Base-by-base conservation (phyloP, 768 basidiomycete genomes). In the Amanita exitialis region DNA sequence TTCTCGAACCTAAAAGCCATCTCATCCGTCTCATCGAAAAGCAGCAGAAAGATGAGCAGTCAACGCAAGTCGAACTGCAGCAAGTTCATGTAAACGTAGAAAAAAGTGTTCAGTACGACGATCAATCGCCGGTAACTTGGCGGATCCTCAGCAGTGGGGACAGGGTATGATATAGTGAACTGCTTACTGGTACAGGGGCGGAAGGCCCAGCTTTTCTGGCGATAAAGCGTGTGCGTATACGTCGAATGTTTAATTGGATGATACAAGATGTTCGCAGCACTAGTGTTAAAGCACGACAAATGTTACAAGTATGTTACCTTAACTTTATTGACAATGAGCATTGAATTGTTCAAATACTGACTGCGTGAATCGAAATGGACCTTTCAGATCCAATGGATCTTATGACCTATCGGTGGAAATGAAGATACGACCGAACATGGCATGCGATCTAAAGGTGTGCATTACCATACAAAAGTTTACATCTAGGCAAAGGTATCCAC, bases 71-170 rank as follows among this genome's bases (percentile, higher is more conserved):
- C 20, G 47, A 44, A 12, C 37, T 58, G 15, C 49, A 41, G 28
- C 55, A 43, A 21, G 53, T 61, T 20, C 54, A 59, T 28, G 53
- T 61, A 30, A 58, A 54, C 34, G 54, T 61, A 18, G 56, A 61
- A 54, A 58, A 58, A 39, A 61, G 58, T 36, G 44, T 58, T 3
- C 54, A 56, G 12, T 57, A 59, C 10, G 56, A 59, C 16, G 41
- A 39, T 0, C 32, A 48, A 15, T 23, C 8, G 3, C 23, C 36
- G 8, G 15, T 38, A n/a, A 7, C 46, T 28, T 15, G 8, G 18
- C 5, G 20, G 18, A 5, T 34, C 20, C 15, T 35, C 25, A 12
- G 5, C 16, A 15, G n/a, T 35, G n/a, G 8, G 9, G 6, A 20
- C 8, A 12, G 27, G 7, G 42, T 48, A 36, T 41, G 15, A 41